A percentile compares a stretch with the other conserved stretches of the same genome.
These are phyloP conservation scores for Penicillium paxilli DNA, from an alignment of 495 filamentous ascomycete genomes.

Conservation along the genomic window DNA sequence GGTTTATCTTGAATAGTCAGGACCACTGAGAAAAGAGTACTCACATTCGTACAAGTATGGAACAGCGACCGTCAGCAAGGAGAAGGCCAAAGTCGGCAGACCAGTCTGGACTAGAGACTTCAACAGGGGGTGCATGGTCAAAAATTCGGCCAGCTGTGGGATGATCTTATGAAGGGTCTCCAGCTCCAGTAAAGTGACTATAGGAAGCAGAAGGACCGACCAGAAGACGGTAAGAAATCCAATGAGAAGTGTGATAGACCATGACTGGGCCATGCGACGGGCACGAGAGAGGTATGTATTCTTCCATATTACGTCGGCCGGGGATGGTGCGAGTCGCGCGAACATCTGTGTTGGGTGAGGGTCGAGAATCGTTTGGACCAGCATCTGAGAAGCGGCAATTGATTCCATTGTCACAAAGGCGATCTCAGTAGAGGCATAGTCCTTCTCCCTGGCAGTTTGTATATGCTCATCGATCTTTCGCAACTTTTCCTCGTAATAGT, in stretches of 20 bases:
- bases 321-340: slow-evolving; percentile 81
- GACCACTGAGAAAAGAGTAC: no score
- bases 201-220: slow-evolving; percentile 77
- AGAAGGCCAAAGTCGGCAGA: slow-evolving; percentile 79
- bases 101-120: slow-evolving; percentile 82
- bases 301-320: slow-evolving; percentile 85
- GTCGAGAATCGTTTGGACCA: slow-evolving; percentile 88
- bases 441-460: slow-evolving; percentile 64
- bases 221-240: slow-evolving; percentile 82
- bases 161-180: slow-evolving; percentile 73
- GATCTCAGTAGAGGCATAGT: slow-evolving; percentile 73
- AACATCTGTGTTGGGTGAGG: slow-evolving; percentile 82
- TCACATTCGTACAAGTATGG: slow-evolving; percentile 92
- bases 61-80: slow-evolving; percentile 82
- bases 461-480: slow-evolving; percentile 80
- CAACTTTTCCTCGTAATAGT: slow-evolving; percentile 90
- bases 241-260: slow-evolving; percentile 81
- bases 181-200: slow-evolving; percentile 76
- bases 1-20: background rate
- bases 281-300: slow-evolving; percentile 86
- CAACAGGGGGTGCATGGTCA: slow-evolving; percentile 65
- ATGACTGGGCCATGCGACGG: slow-evolving; percentile 70
- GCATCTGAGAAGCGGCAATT: slow-evolving; percentile 90
- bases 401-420: slow-evolving; percentile 98
- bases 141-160: slow-evolving; percentile 65